Conservation (phyloP, 768 basidiomycete genomes). For the Lanmaoa rubissima region DNA sequence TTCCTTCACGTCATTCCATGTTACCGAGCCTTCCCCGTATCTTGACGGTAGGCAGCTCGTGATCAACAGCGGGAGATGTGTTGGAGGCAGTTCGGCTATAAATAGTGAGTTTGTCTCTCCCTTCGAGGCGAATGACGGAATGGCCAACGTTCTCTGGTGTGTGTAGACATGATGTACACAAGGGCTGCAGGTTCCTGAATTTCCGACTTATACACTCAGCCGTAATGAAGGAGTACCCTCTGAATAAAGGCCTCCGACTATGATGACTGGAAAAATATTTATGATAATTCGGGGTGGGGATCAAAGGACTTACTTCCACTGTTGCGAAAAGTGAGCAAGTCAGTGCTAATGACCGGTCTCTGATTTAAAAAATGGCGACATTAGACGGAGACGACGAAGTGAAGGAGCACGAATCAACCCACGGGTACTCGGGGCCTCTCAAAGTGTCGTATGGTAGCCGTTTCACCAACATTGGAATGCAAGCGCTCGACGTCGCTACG, state of each 20-base stretch:
- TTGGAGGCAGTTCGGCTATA: constrained; percentile 38
- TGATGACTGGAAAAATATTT: constrained; percentile 29
- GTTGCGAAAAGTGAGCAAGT: constrained; percentile 21
- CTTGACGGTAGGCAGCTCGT: constrained; percentile 15
- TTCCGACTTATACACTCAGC: background rate
- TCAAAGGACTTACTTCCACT: constrained; percentile 27
- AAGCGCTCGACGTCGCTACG: constrained; percentile 46
- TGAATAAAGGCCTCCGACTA: constrained; percentile 49
- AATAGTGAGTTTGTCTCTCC: constrained; percentile 43
- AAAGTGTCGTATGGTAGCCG: constrained; percentile 28
- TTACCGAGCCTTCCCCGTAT: constrained; percentile 14
- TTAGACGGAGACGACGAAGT: constrained; percentile 23
- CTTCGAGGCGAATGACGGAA: background rate
- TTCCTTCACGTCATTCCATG: constrained; percentile 18
- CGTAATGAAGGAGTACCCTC: background rate
- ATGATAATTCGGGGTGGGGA: constrained; percentile 23
- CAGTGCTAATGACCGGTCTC: no score
- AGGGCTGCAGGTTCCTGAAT: constrained; percentile 40
- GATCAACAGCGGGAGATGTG: constrained; percentile 25
- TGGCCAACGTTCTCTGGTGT: background rate
- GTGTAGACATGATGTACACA: constrained; percentile 49
- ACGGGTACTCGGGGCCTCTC: constrained; percentile 24
- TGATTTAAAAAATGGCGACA: background rate
- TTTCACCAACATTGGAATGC: constrained; percentile 40
- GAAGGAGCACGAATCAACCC: constrained; percentile 12